These are phyloP conservation scores for Galeopsis tetrahit DNA, from an alignment of 257 asterid species.

Conservation along the genomic window DNA sequence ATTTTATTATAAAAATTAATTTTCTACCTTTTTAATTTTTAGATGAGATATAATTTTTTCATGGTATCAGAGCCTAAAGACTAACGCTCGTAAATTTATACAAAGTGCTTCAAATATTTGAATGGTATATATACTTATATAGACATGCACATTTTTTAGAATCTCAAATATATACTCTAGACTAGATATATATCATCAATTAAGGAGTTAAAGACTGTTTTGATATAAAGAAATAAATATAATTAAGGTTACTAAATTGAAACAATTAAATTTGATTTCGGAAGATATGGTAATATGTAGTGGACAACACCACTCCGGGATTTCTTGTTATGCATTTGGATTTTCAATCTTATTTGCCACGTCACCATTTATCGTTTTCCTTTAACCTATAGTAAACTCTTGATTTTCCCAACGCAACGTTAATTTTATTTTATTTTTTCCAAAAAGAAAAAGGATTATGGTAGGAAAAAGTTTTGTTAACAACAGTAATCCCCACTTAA, in stretches of 20 bases:
- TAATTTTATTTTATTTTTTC: background rate
- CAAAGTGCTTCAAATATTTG: too few species aligned
- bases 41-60: too few species aligned
- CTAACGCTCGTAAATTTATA: too few species aligned
- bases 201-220: background rate
- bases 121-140: background rate
- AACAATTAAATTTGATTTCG: background rate
- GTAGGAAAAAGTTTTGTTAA: constrained; percentile 24
- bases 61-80: too few species aligned
- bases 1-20: too few species aligned
- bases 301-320: constrained; percentile 63
- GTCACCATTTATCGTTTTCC: background rate
- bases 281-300: constrained; percentile 25
- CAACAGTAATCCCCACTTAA: constrained; percentile 37
- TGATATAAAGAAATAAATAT: background rate
- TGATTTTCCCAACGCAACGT: constrained; percentile 27
- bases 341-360: constrained; percentile 31
- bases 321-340: constrained; percentile 34
- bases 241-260: background rate
- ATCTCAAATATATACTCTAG: background rate
- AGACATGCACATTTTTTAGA: background rate
- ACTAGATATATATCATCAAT: background rate
- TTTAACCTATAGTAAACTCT: constrained; percentile 20
- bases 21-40: too few species aligned
- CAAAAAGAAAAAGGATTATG: background rate